Conservation (phyloP, 2,329 filamentous ascomycete genomes). For the Colletotrichum gigasporum region DNA sequence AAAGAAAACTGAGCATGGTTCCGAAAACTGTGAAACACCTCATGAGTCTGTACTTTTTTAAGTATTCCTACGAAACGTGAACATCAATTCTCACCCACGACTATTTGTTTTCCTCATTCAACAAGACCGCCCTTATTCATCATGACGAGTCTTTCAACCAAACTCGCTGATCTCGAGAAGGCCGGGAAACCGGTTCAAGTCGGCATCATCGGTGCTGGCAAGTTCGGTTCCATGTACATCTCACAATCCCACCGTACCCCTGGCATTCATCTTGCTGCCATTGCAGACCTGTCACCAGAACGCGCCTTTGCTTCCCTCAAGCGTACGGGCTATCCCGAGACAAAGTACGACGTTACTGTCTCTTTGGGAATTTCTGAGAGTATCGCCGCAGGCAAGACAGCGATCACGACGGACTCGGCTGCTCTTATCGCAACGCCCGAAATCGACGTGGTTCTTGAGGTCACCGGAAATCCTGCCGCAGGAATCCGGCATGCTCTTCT, state of each 20-base stretch:
- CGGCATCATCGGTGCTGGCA: slow-evolving; percentile 55
- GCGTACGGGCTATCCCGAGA: slow-evolving; percentile 49
- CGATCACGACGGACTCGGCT: too few relatives aligned
- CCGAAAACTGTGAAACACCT: too few relatives aligned
- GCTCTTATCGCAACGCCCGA: too few relatives aligned
- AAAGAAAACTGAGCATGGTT: too few relatives aligned
- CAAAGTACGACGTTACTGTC: slow-evolving; percentile 48
- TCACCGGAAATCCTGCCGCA: slow-evolving; percentile 50
- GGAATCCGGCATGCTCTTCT: slow-evolving; percentile 53
- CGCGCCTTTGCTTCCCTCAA: slow-evolving; percentile 50
- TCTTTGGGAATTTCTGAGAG: slow-evolving; percentile 52
- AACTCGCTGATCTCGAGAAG: slow-evolving; percentile 49
- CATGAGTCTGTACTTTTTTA: too few relatives aligned
- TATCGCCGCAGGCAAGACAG: too few relatives aligned
- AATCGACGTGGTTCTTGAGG: too few relatives aligned
- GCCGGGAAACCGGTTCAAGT: slow-evolving; percentile 50
- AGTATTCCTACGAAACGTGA: too few relatives aligned
- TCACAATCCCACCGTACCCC: slow-evolving; percentile 53
- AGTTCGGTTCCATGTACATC: slow-evolving; percentile 58
- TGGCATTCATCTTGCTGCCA: slow-evolving; percentile 52
- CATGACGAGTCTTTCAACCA: slow-evolving; percentile 51
- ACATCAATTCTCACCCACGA: too few relatives aligned
- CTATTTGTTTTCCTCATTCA: too few relatives aligned
- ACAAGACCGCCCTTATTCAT: background rate
- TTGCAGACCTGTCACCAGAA: slow-evolving; percentile 52